A percentile compares a stretch with the other conserved stretches of the same genome.
These are phyloP conservation scores for Agrostemma githago DNA, from an alignment of 148 eudicot genomes.

Conservation along the genomic window DNA sequence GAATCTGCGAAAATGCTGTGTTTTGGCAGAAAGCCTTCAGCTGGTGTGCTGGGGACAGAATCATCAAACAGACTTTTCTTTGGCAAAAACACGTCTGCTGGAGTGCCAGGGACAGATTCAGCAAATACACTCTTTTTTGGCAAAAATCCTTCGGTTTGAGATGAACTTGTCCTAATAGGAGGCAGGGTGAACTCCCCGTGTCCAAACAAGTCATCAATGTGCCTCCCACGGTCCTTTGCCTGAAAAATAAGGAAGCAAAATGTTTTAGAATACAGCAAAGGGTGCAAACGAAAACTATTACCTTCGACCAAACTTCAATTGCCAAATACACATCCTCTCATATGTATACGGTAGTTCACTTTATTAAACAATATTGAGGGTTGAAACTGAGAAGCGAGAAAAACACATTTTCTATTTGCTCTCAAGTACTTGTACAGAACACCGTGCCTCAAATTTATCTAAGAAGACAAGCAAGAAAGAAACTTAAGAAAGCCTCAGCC, in stretches of 20 bases:
- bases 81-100: constrained; percentile 39
- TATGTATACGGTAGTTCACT: background rate
- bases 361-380: background rate
- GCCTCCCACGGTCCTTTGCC: constrained; percentile 44
- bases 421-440: background rate
- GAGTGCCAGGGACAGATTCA: constrained; percentile 69
- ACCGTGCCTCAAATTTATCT: background rate
- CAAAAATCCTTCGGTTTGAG: constrained; percentile 28
- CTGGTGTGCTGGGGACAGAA: constrained; percentile 74
- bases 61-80: constrained; percentile 51
- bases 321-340: background rate
- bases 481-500: too few species aligned
- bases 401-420: background rate
- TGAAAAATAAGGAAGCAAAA: constrained; percentile 26
- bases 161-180: constrained; percentile 73
- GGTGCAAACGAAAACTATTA: background rate
- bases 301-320: background rate
- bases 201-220: constrained; percentile 63
- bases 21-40: constrained; percentile 39
- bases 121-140: constrained; percentile 41
- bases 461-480: background rate
- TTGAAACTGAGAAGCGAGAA: background rate
- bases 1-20: constrained; percentile 63
- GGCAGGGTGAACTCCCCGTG: constrained; percentile 68
- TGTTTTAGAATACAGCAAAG: background rate